A percentile compares a stretch with the other conserved stretches of the same genome.
Conservation (phyloP, 306 rosid genomes). For the Vicia sativa region DNA sequence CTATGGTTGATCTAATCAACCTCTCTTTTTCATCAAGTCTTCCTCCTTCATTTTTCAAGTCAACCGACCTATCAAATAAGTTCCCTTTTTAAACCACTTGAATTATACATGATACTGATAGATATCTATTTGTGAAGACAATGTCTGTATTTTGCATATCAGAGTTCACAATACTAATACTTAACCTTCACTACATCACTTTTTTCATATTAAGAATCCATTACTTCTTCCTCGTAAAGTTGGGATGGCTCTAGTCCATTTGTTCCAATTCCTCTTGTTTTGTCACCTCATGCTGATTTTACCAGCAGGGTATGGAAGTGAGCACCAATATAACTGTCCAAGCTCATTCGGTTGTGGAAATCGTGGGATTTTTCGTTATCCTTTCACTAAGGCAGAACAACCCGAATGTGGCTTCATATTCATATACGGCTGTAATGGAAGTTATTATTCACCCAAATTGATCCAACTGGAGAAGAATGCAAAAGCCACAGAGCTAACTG, state of each 20-base stretch:
- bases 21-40: slow-evolving; percentile 12
- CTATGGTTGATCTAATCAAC: background rate
- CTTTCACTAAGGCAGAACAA: slow-evolving; percentile 42
- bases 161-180: background rate
- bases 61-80: slow-evolving; percentile 1
- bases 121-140: slow-evolving; percentile 4
- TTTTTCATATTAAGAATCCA: background rate
- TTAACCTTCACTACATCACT: background rate
- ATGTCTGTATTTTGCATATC: background rate
- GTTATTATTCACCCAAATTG: background rate
- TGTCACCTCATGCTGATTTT: slow-evolving; percentile 16
- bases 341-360: slow-evolving; percentile 29
- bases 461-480: slow-evolving; percentile 41
- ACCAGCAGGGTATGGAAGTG: slow-evolving; percentile 8
- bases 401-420: slow-evolving; percentile 39
- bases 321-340: slow-evolving; percentile 17
- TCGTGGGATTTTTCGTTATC: slow-evolving; percentile 30
- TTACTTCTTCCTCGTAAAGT: slow-evolving; percentile 6
- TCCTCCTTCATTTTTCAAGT: slow-evolving; percentile 11
- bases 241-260: slow-evolving; percentile 30
- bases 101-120: background rate
- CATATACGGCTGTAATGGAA: slow-evolving; percentile 9
- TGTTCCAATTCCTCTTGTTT: slow-evolving; percentile 19
- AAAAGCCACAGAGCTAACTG: background rate
- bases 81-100: background rate